These are phyloP conservation scores for Diaporthe vaccinii DNA, from an alignment of 2,329 filamentous ascomycete species.

Conservation along the genomic window DNA sequence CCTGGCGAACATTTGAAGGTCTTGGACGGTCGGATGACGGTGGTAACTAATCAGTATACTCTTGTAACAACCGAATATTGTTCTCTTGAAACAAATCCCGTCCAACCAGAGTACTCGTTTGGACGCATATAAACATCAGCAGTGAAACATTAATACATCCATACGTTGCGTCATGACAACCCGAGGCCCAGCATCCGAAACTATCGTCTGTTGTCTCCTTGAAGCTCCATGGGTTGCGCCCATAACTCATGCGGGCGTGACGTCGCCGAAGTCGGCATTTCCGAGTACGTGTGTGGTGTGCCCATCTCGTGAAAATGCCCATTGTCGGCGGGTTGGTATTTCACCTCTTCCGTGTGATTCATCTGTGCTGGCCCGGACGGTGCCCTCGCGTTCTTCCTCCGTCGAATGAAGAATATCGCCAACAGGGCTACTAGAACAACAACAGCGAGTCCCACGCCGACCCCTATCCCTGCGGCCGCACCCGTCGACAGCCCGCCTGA, in stretches of 20 bases:
- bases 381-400: not conserved
- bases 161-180: not conserved
- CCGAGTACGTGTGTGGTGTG: not conserved
- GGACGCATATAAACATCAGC: not conserved
- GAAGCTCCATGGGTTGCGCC: constrained; percentile 7
- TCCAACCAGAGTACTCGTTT: not conserved
- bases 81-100: not conserved
- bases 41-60: not conserved
- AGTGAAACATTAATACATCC: not conserved
- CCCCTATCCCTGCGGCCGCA: constrained; percentile 32
- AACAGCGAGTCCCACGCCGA: constrained; percentile 3
- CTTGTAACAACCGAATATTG: not conserved
- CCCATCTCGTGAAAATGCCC: constrained; percentile 9
- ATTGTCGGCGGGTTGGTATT: not conserved
- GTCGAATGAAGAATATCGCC: constrained; percentile 16
- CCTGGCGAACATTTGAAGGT: not conserved
- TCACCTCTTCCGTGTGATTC: not conserved
- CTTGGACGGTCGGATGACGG: not conserved
- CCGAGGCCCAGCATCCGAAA: not conserved
- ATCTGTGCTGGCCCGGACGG: not conserved
- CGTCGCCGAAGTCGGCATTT: constrained; percentile 8
- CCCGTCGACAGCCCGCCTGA: constrained; percentile 16
- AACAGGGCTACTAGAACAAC: not conserved
- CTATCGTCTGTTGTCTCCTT: not conserved
- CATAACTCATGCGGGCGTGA: constrained; percentile 6